Evolutionary conservation across 2,329 filamentous ascomycete species (phyloP), one percentile per base, ranked within the genome.

Genomic region (Fusarium pilosicola): DNA sequence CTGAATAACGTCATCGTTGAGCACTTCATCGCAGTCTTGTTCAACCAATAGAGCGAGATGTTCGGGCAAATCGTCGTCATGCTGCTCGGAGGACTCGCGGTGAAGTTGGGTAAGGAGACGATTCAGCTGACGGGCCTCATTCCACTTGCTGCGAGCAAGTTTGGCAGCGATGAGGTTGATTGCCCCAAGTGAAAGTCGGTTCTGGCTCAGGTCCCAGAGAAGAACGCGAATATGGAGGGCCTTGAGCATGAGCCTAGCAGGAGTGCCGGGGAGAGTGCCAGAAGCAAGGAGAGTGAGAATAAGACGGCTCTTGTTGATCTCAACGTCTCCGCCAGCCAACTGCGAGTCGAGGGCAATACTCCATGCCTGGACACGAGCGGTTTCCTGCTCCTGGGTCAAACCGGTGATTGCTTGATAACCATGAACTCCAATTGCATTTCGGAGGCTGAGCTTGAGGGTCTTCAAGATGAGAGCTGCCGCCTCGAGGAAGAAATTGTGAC

Each of bases 321-420:
- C 94, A 14, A 92, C 89, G 81, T 98, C 96, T 20, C 96, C 95
- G 46, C 96, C 96, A 15, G 94, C 94, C 26, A 98, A 88, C 81
- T 98, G 96, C 32, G 96, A 95, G 81, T 98, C 96, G 62, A 98
- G 88, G 20, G 95, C 95, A 78, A 97, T 97, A 39, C 92, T 89
- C 96, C 96, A 98, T 0, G 95, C 94, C 83, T 97, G 96, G 77
- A 97, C 89, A 34, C 96, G 90, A 12, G 94, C 95, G 58, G 89
- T 90, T 81, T 98, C 96, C 80, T 97, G 92, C 65, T 97, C 94
- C 74, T 93, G 91, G 4, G 92, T 96, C 54, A 93, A 89, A 1
- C 94, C 94, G 5, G 93, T 96, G 44, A 97, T 84, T 79, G 91
- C 87, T 64, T 95, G 92, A 80, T 96, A 98, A 15, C 92, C 87